Conservation (phyloP, 2,329 filamentous ascomycete genomes). For the Epichloe aotearoae region DNA sequence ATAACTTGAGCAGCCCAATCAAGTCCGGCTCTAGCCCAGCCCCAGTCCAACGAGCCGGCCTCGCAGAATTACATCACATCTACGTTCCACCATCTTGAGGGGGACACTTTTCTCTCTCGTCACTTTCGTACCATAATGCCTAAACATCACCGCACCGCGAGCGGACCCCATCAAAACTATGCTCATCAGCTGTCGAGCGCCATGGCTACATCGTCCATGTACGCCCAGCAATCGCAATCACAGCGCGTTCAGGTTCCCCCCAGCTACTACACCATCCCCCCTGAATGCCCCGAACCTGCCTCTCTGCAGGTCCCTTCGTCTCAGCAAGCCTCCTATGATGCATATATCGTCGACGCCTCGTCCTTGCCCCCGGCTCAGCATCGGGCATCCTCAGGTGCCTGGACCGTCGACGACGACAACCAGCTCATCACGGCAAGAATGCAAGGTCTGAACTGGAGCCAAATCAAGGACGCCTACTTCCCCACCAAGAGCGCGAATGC, state of each 20-base stretch:
- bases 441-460: conserved; percentile 69
- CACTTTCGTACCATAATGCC: conserved; percentile 25
- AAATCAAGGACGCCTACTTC: conserved; percentile 66
- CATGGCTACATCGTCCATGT: conserved; percentile 29
- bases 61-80: conserved; percentile 4
- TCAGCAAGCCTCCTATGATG: conserved; percentile 23
- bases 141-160: conserved; percentile 29
- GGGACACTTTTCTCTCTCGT: conserved; percentile 5
- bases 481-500: conserved; percentile 68
- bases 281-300: conserved; percentile 17
- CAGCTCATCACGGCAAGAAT: conserved; percentile 58
- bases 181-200: conserved; percentile 25
- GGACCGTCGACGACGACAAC: conserved; percentile 63
- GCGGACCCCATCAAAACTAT: conserved; percentile 19
- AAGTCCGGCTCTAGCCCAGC: conserved; percentile 1
- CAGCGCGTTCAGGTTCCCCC: conserved; percentile 26
- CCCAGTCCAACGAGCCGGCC: conserved; percentile 5
- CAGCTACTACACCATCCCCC: conserved; percentile 27
- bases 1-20: conserved; percentile 5
- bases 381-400: conserved; percentile 50
- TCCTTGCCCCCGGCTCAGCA: conserved; percentile 32
- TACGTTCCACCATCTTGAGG: neutral
- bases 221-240: conserved; percentile 25
- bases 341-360: conserved; percentile 22
- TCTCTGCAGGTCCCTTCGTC: conserved; percentile 8